Base-by-base conservation (phyloP, 2,329 filamentous ascomycete species). In the Ceratocystis eucalypticola region DNA sequence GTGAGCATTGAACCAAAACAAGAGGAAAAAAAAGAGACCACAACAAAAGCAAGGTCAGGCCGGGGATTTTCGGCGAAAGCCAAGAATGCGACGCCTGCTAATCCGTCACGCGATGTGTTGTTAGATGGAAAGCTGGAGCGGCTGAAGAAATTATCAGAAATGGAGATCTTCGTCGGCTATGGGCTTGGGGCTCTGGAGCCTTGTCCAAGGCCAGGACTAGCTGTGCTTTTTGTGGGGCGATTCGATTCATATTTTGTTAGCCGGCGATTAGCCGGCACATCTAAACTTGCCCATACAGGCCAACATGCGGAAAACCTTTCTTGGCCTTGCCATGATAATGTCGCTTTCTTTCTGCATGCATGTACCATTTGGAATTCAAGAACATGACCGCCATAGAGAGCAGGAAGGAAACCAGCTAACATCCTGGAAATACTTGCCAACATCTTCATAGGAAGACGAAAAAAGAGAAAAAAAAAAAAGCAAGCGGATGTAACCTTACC, bases 61-160 rank as follows among this genome's bases (percentile, higher is more conserved):
- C 25, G 55, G 55, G 7, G 15, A n/a, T 59, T 53, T 28, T 22
- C 10, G 37, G 37, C 48, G n/a, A 28, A 37, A 59, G 28, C 55
- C 55, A 59, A 53, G 48, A 53, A 53, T 2, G 22, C n/a, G 20
- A 25, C 48, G 8, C 1, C 5, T 25, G 48, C 22, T 15, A 53
- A 28, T 53, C 25, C 22, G 48, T 53, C 22, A 53, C 22, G 55
- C 8, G 28, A 37, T 59, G 25, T 30, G 55, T 25, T 59, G 55
- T 37, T 59, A n/a, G 55, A 59, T 59, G 55, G 55, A 59, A 59
- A 59, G 55, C 55, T 59, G 55, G 28, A 37, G 55, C 55, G 55
- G 55, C 55, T 59, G 55, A 59, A 59, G 55, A 59, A 37, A 33
- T 33, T 59, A 59, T 37, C 25, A 59, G 55, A 59, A 59, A 59